Percentiles rank a stretch among this genome's conserved stretches.
These are phyloP conservation scores for Colletotrichum kahawae DNA, from an alignment of 2,329 filamentous ascomycete species.

Conservation along the genomic window DNA sequence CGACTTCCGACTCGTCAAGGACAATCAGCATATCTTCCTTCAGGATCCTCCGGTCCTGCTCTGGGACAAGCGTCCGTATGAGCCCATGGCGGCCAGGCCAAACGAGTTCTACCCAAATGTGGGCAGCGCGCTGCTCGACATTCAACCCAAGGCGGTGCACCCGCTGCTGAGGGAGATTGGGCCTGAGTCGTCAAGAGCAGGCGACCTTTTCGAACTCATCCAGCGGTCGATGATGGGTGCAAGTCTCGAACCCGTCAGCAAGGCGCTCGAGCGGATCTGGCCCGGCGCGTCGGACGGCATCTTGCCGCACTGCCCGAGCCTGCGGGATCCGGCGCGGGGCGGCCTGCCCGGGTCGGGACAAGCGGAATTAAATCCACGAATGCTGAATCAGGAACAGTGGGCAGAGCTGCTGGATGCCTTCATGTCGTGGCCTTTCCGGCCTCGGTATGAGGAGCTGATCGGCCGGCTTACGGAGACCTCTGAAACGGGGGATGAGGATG, in stretches of 20 bases:
- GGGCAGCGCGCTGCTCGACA: conserved; percentile 65
- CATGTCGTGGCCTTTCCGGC: conserved; percentile 70
- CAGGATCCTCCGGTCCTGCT: conserved; percentile 57
- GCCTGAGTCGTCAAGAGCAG: conserved; percentile 40
- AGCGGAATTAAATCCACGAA: conserved; percentile 49
- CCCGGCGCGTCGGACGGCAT: conserved; percentile 64
- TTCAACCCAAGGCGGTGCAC: conserved; percentile 64
- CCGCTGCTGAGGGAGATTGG: conserved; percentile 53
- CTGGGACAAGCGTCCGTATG: conserved; percentile 74
- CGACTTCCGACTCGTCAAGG: conserved; percentile 47
- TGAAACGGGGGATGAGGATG: conserved; percentile 22
- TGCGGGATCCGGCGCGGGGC: conserved; percentile 52
- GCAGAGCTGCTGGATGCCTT: conserved; percentile 64
- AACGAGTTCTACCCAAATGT: conserved; percentile 72
- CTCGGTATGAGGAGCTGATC: conserved; percentile 54
- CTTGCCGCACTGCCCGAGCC: conserved; percentile 49
- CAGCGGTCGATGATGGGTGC: conserved; percentile 43
- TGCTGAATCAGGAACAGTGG: conserved; percentile 60
- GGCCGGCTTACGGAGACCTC: conserved; percentile 35
- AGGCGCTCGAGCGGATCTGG: conserved; percentile 57
- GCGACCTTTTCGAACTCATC: conserved; percentile 60
- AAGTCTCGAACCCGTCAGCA: conserved; percentile 39
- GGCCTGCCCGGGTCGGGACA: conserved; percentile 45
- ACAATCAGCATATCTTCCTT: conserved; percentile 59
- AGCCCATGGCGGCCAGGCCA: conserved; percentile 65